Base-by-base conservation (phyloP, 75 land plant genomes). In the Picea sitchensis region DNA sequence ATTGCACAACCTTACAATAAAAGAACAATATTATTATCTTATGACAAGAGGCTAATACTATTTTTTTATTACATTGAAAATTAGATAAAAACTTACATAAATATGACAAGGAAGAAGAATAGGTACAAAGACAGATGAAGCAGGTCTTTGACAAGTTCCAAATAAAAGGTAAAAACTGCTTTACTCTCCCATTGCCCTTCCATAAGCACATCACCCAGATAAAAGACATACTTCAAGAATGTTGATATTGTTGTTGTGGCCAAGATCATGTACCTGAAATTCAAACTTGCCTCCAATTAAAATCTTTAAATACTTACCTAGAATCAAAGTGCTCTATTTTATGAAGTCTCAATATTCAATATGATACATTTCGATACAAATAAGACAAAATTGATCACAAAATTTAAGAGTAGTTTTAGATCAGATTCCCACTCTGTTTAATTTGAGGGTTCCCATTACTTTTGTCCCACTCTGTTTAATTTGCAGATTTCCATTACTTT, bases 111-210 rank as follows among this genome's bases (percentile, higher is more conserved):
- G 75, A 97, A 97, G 89, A 95, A 97, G 79, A 89, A 87, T 68
- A 97, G 79, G 64, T 97, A 97, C 81, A 97, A 83, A 54, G 98
- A 92, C 74, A 97, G 84, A 81, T 95, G 98, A 78, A 97, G 88
- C 80, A 97, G 86, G 80, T 97, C 99, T 12, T 95, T 91, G 64
- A 97, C 84, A 69, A 97, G 99, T 76, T 97, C 99, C 87, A 97
- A 84, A 80, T 97, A 95, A 77, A 97, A 97, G 64, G 95, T 93
- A 69, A 93, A 97, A 17, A 95, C 98, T 62, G 98, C 94, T 80
- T 97, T 97, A 62, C 76, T 97, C 61, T 97, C 99, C 98, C 98
- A 97, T 79, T 95, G 99, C 36, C 99, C 99, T 81, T 97, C 99
- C 96, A 97, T 91, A 44, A 94, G 85, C 94, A 97, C 88, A 80